Evolutionary conservation across 179 eudicot genomes (phyloP).

Genomic region (Drosera spatulata): DNA sequence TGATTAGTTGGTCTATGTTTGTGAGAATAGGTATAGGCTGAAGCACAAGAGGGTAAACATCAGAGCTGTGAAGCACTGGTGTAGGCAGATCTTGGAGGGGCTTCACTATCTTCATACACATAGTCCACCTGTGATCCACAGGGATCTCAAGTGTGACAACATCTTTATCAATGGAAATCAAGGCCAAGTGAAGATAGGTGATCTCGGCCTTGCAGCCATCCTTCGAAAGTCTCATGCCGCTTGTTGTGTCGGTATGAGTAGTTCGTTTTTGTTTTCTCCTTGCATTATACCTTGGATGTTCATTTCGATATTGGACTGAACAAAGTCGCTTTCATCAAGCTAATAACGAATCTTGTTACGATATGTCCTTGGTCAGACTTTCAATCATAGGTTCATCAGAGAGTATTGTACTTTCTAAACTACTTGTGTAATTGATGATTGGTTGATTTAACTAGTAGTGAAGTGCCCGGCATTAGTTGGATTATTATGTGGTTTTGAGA

Average conservation of each 20-base stretch:
- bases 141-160: slow-evolving; percentile 89
- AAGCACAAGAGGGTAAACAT: slow-evolving; percentile 87
- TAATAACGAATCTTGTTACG: too few relatives aligned
- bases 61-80: slow-evolving; percentile 93
- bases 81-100: slow-evolving; percentile 81
- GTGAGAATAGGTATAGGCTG: slow-evolving; percentile 51
- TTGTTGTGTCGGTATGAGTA: slow-evolving; percentile 66
- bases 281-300: too few relatives aligned
- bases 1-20: not conserved
- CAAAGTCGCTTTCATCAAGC: too few relatives aligned
- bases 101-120: slow-evolving; percentile 83
- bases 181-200: slow-evolving; percentile 95
- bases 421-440: too few relatives aligned
- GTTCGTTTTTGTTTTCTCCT: too few relatives aligned
- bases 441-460: too few relatives aligned
- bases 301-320: slow-evolving; percentile 19
- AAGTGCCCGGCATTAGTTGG: too few relatives aligned
- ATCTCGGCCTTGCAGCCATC: slow-evolving; percentile 86
- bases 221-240: slow-evolving; percentile 79
- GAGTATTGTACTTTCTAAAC: too few relatives aligned
- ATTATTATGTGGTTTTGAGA: too few relatives aligned
- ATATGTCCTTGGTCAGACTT: too few relatives aligned
- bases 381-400: too few relatives aligned
- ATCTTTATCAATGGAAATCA: slow-evolving; percentile 88
- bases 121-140: slow-evolving; percentile 86